Percentiles rank a stretch among this genome's conserved stretches.
Evolutionary conservation across 2,329 filamentous ascomycete genomes (phyloP).

Genomic region (Grosmannia penicillata): DNA sequence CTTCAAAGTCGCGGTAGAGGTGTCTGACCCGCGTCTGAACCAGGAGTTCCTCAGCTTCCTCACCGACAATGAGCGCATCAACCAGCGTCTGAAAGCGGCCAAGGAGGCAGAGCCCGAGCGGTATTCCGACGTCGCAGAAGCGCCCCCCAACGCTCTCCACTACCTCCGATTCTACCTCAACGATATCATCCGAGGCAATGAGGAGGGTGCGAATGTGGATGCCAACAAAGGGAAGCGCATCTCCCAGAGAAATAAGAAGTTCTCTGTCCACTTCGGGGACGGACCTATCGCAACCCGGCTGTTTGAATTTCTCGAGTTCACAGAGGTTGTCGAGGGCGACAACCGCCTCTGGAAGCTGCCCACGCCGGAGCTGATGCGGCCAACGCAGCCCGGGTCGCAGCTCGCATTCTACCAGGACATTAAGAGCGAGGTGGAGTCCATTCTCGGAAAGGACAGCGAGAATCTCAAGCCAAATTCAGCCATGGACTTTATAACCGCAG

Average conservation of each 20-base stretch:
- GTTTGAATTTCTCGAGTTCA: slow-evolving; percentile 34
- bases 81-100: slow-evolving; percentile 22
- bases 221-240: slow-evolving; percentile 21
- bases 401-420: slow-evolving; percentile 35
- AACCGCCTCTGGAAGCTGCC: slow-evolving; percentile 24
- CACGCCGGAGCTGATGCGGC: slow-evolving; percentile 20
- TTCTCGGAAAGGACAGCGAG: slow-evolving; percentile 15
- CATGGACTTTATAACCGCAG: slow-evolving; percentile 8
- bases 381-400: slow-evolving; percentile 24
- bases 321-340: slow-evolving; percentile 23
- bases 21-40: slow-evolving; percentile 33
- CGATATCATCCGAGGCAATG: slow-evolving; percentile 27
- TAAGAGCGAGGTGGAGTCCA: slow-evolving; percentile 28
- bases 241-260: slow-evolving; percentile 41
- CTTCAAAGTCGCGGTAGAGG: slow-evolving; percentile 28
- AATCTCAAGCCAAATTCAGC: slow-evolving; percentile 15
- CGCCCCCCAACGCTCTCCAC: slow-evolving; percentile 23
- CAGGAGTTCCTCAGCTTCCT: slow-evolving; percentile 27
- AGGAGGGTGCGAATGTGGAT: slow-evolving; percentile 16
- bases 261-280: slow-evolving; percentile 34
- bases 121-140: slow-evolving; percentile 27
- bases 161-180: slow-evolving; percentile 37
- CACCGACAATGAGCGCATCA: slow-evolving; percentile 28
- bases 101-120: slow-evolving; percentile 30
- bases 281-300: slow-evolving; percentile 29